These are phyloP conservation scores for Apophysomyces ossiformis DNA, from an alignment of 371 early-diverging fungal species.

Conservation along the genomic window DNA sequence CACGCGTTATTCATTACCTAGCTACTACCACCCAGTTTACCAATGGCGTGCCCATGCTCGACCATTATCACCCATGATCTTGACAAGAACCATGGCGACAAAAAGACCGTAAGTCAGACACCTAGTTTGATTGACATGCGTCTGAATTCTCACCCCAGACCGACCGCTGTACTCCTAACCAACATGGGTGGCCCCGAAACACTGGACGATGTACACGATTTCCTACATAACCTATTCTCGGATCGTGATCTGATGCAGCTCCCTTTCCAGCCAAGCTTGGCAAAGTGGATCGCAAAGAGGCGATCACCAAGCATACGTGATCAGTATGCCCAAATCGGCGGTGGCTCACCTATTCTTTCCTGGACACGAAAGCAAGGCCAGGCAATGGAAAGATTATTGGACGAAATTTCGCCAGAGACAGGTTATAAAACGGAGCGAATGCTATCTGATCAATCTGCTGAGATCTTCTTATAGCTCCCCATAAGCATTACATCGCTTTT, in stretches of 20 bases:
- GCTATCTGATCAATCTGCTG: background rate
- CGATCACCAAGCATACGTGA: conserved; percentile 88
- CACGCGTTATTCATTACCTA: background rate
- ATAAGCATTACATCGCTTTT: conserved; percentile 92
- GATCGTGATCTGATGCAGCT: conserved; percentile 94
- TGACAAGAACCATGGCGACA: background rate
- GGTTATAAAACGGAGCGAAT: conserved; percentile 44
- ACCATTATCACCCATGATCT: background rate
- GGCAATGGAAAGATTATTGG: conserved; percentile 77
- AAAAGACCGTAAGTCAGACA: conserved; percentile 7
- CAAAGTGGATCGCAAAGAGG: conserved; percentile 82
- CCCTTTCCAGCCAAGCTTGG: conserved; percentile 78
- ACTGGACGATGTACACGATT: conserved; percentile 79
- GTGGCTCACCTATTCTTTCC: conserved; percentile 89
- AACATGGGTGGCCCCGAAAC: conserved; percentile 94
- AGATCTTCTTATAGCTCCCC: conserved; percentile 69
- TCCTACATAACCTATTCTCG: conserved; percentile 86
- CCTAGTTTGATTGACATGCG: background rate
- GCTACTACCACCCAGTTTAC: background rate
- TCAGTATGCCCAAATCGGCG: conserved; percentile 93
- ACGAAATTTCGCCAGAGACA: conserved; percentile 78
- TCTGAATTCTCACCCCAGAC: conserved; percentile 27
- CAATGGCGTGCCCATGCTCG: conserved; percentile 3
- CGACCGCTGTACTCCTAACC: conserved; percentile 86
- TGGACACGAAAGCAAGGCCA: conserved; percentile 93